Evolutionary conservation across 345 rosid genomes (phyloP).

Genomic region (Linum trigynum): DNA sequence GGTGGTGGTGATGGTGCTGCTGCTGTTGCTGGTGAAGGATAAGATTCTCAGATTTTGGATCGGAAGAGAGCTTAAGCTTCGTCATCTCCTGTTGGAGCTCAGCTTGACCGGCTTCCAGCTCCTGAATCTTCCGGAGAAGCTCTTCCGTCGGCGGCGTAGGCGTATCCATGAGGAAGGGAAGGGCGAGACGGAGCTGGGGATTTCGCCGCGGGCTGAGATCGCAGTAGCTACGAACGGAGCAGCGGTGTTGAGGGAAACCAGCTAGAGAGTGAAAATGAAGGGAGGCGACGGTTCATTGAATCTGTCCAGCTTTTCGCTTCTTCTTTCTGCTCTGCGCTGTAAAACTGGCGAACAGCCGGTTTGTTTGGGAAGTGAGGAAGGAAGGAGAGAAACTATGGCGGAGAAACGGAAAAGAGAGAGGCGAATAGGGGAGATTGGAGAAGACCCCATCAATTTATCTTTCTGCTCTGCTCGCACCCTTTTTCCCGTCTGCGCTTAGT

Average conservation of each 20-base stretch:
- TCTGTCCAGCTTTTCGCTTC: background rate
- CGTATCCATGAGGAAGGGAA: slow-evolving; percentile 39
- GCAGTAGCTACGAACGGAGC: too few species aligned
- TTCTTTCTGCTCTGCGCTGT: background rate
- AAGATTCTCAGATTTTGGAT: slow-evolving; percentile 18
- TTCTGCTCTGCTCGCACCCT: slow-evolving; percentile 1
- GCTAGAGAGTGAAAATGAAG: background rate
- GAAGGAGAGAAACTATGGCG: background rate
- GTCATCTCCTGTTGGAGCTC: slow-evolving; percentile 77
- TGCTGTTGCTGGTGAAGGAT: background rate
- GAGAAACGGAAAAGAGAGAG: background rate
- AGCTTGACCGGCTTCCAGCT: slow-evolving; percentile 78
- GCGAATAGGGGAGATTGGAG: background rate
- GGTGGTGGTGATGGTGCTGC: slow-evolving; percentile 9
- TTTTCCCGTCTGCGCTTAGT: background rate
- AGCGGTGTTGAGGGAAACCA: too few species aligned
- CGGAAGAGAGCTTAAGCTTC: slow-evolving; percentile 43
- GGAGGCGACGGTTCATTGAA: background rate
- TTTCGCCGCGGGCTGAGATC: background rate
- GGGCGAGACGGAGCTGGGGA: background rate
- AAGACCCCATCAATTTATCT: background rate
- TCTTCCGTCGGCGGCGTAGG: slow-evolving; percentile 67
- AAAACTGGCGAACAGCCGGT: background rate
- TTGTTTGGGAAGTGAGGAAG: background rate
- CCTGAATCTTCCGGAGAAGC: slow-evolving; percentile 74